A percentile compares a stretch with the other conserved stretches of the same genome.
Evolutionary conservation across 192 early-diverging fungal species (phyloP).

Genomic region (Coemansia sp.): DNA sequence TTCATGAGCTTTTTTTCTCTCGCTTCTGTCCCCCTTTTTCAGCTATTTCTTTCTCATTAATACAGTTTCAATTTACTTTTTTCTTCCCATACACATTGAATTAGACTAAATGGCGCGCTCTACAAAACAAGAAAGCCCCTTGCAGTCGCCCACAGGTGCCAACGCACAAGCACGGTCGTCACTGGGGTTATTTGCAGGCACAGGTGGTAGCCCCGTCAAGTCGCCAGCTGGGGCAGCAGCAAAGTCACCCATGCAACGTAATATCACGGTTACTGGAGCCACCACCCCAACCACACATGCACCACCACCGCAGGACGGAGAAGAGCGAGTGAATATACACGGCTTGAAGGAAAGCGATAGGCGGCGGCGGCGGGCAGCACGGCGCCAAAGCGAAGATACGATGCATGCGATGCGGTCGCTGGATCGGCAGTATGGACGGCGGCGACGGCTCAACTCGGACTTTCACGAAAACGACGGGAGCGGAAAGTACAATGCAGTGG

Average conservation of each 20-base stretch:
- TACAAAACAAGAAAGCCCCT: neutral
- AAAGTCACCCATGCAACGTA: slow-evolving; percentile 2
- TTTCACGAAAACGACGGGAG: neutral
- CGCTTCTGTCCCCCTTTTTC: too few relatives aligned
- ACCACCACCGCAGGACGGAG: neutral
- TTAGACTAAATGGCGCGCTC: neutral
- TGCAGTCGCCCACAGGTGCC: neutral
- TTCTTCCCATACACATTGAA: neutral
- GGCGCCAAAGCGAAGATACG: slow-evolving; percentile 43
- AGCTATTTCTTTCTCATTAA: too few relatives aligned
- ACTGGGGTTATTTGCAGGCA: slow-evolving; percentile 20
- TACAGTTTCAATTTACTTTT: neutral
- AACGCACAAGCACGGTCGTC: slow-evolving; percentile 26
- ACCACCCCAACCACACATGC: neutral
- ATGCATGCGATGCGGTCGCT: slow-evolving; percentile 54
- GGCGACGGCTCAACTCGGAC: slow-evolving; percentile 49
- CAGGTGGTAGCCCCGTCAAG: neutral
- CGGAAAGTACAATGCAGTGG: slow-evolving; percentile 1
- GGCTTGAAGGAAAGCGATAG: slow-evolving; percentile 5
- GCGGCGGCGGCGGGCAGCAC: slow-evolving; percentile 19
- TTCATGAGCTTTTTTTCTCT: too few relatives aligned
- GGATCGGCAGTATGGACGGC: slow-evolving; percentile 48
- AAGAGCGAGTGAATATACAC: neutral
- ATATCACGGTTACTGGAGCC: slow-evolving; percentile 8
- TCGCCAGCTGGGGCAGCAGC: slow-evolving; percentile 8